phyloP scores from a whole-genome alignment of 2,329 filamentous ascomycete genomes.

The Epichloe hybrida region DNA sequence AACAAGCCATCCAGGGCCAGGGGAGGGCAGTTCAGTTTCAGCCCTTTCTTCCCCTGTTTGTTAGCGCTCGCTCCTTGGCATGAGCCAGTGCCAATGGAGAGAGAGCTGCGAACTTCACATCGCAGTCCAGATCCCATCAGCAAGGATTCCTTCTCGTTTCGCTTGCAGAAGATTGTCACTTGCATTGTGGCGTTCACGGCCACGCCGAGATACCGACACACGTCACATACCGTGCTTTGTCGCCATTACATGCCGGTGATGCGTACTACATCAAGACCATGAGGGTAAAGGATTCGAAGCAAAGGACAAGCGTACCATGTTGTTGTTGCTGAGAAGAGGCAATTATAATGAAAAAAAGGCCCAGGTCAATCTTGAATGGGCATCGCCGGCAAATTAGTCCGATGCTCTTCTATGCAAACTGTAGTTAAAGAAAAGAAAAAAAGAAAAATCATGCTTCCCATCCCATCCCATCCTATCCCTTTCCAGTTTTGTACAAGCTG shows the following conservation, averaged over 20 bases:
- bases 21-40: too few relatives aligned
- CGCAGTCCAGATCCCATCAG: too few relatives aligned
- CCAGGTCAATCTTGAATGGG: neutral
- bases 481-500: neutral
- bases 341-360: neutral
- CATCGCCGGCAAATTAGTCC: neutral
- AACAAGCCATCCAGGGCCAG: too few relatives aligned
- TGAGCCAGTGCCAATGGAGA: too few relatives aligned
- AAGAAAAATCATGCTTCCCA: neutral
- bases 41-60: too few relatives aligned
- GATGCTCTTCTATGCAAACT: neutral
- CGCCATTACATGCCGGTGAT: conserved; percentile 58
- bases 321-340: conserved; percentile 30
- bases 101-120: too few relatives aligned
- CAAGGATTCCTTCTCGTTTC: too few relatives aligned
- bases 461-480: neutral
- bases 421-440: neutral
- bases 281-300: conserved; percentile 17
- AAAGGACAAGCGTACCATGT: conserved; percentile 27
- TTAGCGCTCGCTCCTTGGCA: too few relatives aligned
- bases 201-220: neutral
- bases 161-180: too few relatives aligned
- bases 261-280: conserved; percentile 35
- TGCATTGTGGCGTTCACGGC: conserved; percentile 17
- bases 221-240: conserved; percentile 43